Conservation (phyloP, 305 asterid species). For the Fraxinus nigra region DNA sequence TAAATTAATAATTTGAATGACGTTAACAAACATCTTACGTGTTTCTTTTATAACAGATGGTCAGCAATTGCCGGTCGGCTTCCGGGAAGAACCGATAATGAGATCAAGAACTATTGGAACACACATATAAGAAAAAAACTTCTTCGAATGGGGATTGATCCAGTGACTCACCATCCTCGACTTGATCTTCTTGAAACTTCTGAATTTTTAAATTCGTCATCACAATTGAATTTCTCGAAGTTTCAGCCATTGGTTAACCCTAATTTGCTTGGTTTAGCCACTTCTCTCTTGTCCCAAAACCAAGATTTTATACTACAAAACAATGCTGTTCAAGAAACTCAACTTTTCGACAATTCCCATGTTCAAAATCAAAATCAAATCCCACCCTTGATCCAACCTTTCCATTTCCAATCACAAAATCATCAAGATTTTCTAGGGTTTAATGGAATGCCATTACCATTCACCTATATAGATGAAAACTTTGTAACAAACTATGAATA, state of each 20-base stretch:
- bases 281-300: constrained; percentile 47
- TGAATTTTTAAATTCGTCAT: constrained; percentile 43
- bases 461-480: constrained; percentile 29
- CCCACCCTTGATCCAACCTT: constrained; percentile 28
- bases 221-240: constrained; percentile 48
- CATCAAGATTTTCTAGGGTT: constrained; percentile 10
- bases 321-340: constrained; percentile 25
- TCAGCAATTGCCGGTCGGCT: constrained; percentile 80
- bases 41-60: constrained; percentile 48
- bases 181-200: constrained; percentile 77
- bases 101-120: constrained; percentile 88
- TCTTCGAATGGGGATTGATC: constrained; percentile 85
- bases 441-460: constrained; percentile 25
- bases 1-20: neutral
- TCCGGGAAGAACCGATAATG: constrained; percentile 92
- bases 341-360: neutral
- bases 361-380: constrained; percentile 27
- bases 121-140: constrained; percentile 78
- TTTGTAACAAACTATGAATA: constrained; percentile 38
- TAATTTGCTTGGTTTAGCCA: constrained; percentile 47
- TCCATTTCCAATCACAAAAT: constrained; percentile 34
- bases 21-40: neutral
- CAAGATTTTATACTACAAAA: constrained; percentile 28
- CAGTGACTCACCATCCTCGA: constrained; percentile 75
- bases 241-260: constrained; percentile 56